Base-by-base conservation (phyloP, 2,329 filamentous ascomycete genomes). In the Monascus ruber region DNA sequence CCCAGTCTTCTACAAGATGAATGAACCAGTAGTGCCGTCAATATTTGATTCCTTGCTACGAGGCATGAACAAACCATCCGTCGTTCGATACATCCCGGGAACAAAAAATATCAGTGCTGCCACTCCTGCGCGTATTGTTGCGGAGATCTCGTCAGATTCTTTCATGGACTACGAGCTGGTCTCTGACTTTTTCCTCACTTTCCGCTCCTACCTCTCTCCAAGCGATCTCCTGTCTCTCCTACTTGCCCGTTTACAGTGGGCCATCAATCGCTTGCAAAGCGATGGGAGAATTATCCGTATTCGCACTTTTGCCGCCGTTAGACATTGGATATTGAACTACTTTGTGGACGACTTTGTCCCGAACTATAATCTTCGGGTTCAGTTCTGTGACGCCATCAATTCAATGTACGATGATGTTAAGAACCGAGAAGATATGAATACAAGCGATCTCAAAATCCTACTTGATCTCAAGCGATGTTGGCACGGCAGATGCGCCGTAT, bases 291-390 rank as follows among this genome's bases (percentile, higher is more conserved):
- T 98, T 38, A 91, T 95, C n/a, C 79, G 89, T 36, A 93, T 98
- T 10, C 78, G 91, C 33, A 93, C 88, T 0, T 98, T 96, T 65
- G 91, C 95, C 25, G 91, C 91, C 5, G 72, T 96, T 34, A 79
- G 91, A 41, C 91, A 98, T 62, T 98, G 91, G 91, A 88, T 96
- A 41, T 66, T 98, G 45, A 98, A 98, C 60, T 98, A 98, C 62
- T 98, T 96, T 50, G 74, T 85, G 40, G 91, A 98, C 56, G 91
- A 98, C 57, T 98, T 94, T 58, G 77, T 93, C 32, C 64, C 81
- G 24, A 79, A 88, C 55, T 80, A 82, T 54, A 69, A 75, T 34
- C 69, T 96, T 27, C 80, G 89, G 6, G 68, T 75, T 4, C 76
- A 77, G 10, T 95, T 95, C 56, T 95, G 89, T 62, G 71, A 79